A percentile compares a stretch with the other conserved stretches of the same genome.
phyloP scores from a whole-genome alignment of 495 filamentous ascomycete species.

The Cercophora newfieldiana region DNA sequence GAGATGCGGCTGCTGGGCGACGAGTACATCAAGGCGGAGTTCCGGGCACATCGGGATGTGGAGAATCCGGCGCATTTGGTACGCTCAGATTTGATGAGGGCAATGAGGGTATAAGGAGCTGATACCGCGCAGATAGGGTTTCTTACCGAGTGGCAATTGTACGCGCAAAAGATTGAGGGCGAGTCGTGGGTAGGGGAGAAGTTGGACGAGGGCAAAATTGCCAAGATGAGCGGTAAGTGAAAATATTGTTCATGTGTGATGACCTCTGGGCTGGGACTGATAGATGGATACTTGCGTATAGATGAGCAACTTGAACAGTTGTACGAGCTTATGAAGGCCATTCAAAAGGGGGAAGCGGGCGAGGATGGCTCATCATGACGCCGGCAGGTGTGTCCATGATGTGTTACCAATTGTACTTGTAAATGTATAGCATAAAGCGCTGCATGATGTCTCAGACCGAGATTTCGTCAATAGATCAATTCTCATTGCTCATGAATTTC shows the following conservation, averaged over 20 bases:
- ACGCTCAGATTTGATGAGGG: slow-evolving; percentile 14
- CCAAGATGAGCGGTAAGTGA: slow-evolving; percentile 94
- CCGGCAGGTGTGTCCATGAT: neutral
- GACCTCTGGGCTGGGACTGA: neutral
- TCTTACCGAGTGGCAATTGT: slow-evolving; percentile 92
- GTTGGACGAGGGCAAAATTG: slow-evolving; percentile 73
- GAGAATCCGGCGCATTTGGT: slow-evolving; percentile 95
- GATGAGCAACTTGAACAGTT: slow-evolving; percentile 92
- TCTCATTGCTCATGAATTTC: too few relatives aligned
- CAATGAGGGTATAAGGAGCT: neutral
- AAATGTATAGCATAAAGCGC: neutral
- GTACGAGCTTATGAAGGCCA: slow-evolving; percentile 90
- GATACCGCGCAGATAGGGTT: slow-evolving; percentile 72
- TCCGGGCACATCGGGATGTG: slow-evolving; percentile 72
- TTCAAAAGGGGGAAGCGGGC: slow-evolving; percentile 56
- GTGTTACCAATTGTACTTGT: neutral
- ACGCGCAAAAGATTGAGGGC: slow-evolving; percentile 87
- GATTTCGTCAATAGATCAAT: neutral
- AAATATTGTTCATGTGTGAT: neutral
- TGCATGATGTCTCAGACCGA: neutral
- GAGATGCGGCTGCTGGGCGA: slow-evolving; percentile 85
- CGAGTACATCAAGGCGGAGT: slow-evolving; percentile 88
- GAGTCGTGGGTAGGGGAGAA: slow-evolving; percentile 77
- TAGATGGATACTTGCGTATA: slow-evolving; percentile 32
- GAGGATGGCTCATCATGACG: slow-evolving; percentile 37